phyloP scores from a whole-genome alignment of 306 rosid species.

The Casuarina equisetifolia region DNA sequence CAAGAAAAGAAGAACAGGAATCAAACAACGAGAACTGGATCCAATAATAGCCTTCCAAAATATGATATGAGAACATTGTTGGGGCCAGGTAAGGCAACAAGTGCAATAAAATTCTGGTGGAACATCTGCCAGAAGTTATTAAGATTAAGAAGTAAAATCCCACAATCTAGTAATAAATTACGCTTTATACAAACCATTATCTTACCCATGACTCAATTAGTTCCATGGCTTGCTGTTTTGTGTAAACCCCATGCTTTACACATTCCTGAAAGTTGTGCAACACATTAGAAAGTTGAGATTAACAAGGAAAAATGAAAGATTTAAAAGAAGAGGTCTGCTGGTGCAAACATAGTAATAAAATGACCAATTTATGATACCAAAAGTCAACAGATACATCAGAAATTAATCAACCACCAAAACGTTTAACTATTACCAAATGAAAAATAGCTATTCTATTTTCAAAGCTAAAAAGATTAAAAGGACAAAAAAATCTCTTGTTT shows the following conservation, averaged over 20 bases:
- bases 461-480: background rate
- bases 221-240: constrained; percentile 70
- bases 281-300: constrained; percentile 22
- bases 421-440: background rate
- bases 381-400: background rate
- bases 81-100: constrained; percentile 4
- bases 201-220: constrained; percentile 72
- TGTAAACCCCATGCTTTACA: constrained; percentile 51
- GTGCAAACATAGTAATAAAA: background rate
- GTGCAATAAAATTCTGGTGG: constrained; percentile 1
- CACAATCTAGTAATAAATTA: constrained; percentile 10
- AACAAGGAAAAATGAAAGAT: background rate
- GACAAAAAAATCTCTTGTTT: background rate
- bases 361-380: background rate
- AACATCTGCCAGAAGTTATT: constrained; percentile 16
- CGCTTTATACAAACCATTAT: constrained; percentile 20
- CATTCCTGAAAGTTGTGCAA: constrained; percentile 63
- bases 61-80: background rate
- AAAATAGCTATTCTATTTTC: background rate
- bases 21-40: background rate
- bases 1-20: background rate
- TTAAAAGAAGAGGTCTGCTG: background rate
- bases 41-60: background rate
- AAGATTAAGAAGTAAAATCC: background rate
- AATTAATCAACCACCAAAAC: background rate